Evolutionary conservation across 345 rosid genomes (phyloP).

Genomic region (Arabidopsis arenosa): DNA sequence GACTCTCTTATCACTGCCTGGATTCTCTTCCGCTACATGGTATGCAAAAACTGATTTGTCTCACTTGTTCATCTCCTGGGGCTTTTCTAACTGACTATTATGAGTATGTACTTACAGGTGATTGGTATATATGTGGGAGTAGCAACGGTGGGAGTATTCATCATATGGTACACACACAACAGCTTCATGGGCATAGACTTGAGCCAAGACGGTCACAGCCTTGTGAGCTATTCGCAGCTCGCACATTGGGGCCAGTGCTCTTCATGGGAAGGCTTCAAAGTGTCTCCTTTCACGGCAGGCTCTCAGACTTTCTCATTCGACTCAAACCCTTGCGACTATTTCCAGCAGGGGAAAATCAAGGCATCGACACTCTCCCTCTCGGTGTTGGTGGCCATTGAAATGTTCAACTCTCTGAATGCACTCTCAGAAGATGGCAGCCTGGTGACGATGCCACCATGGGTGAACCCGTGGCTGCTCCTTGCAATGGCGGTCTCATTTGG

Average conservation of each 20-base stretch:
- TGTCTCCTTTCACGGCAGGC: slow-evolving; percentile 80
- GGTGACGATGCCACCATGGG: slow-evolving; percentile 96
- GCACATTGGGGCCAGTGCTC: slow-evolving; percentile 81
- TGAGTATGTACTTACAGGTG: slow-evolving; percentile 54
- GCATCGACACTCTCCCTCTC: slow-evolving; percentile 92
- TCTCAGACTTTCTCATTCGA: slow-evolving; percentile 57
- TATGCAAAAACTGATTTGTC: slow-evolving; percentile 31
- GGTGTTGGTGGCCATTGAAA: slow-evolving; percentile 91
- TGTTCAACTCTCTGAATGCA: slow-evolving; percentile 96
- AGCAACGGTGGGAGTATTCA: slow-evolving; percentile 91
- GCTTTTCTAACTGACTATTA: neutral
- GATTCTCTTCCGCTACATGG: slow-evolving; percentile 99
- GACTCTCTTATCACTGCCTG: slow-evolving; percentile 91
- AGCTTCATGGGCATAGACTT: slow-evolving; percentile 84
- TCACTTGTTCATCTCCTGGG: slow-evolving; percentile 5
- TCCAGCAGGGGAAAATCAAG: slow-evolving; percentile 81
- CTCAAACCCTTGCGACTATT: slow-evolving; percentile 81
- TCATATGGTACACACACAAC: slow-evolving; percentile 88
- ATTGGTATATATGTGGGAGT: slow-evolving; percentile 92
- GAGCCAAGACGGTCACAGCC: slow-evolving; percentile 89
- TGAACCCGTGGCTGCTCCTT: slow-evolving; percentile 61
- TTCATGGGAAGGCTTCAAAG: slow-evolving; percentile 77
- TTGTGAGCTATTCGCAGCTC: slow-evolving; percentile 83
- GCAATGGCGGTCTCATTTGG: slow-evolving; percentile 93
- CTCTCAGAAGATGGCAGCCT: slow-evolving; percentile 90